Percentiles rank a stretch among this genome's conserved stretches.
phyloP scores from a whole-genome alignment of 176 grass and related monocot genomes.

The Alloteropsis semialata region DNA sequence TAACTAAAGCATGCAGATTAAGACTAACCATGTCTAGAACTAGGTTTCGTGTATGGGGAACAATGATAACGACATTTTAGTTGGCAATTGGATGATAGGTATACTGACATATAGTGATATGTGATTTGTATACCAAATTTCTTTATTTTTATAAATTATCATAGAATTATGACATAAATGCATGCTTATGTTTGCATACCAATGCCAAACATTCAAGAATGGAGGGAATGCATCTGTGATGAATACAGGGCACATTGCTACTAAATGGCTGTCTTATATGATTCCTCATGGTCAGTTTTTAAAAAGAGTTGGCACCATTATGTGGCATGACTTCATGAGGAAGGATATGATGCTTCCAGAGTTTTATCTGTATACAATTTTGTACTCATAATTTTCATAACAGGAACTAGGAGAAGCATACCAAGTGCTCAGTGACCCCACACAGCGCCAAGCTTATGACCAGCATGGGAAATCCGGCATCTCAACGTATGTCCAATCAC shows the following conservation, averaged over 20 bases:
- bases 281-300: background rate
- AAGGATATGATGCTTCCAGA: slow-evolving; percentile 10
- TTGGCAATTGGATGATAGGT: background rate
- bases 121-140: background rate
- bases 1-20: background rate
- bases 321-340: background rate
- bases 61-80: background rate
- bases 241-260: background rate
- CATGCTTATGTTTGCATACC: too few relatives aligned
- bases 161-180: background rate
- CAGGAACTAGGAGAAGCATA: slow-evolving; percentile 98
- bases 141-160: background rate
- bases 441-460: slow-evolving; percentile 84
- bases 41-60: too few relatives aligned
- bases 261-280: slow-evolving; percentile 3
- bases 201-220: too few relatives aligned
- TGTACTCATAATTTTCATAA: slow-evolving; percentile 14
- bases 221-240: background rate
- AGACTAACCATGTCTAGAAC: background rate
- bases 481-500: slow-evolving; percentile 66
- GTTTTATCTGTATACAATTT: slow-evolving; percentile 11
- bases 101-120: background rate
- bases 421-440: slow-evolving; percentile 88
- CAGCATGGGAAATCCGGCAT: slow-evolving; percentile 80
- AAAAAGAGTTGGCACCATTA: background rate